These are phyloP conservation scores for Tieghemostelium lacteum DNA, from an alignment of 78 protist species.

Conservation along the genomic window DNA sequence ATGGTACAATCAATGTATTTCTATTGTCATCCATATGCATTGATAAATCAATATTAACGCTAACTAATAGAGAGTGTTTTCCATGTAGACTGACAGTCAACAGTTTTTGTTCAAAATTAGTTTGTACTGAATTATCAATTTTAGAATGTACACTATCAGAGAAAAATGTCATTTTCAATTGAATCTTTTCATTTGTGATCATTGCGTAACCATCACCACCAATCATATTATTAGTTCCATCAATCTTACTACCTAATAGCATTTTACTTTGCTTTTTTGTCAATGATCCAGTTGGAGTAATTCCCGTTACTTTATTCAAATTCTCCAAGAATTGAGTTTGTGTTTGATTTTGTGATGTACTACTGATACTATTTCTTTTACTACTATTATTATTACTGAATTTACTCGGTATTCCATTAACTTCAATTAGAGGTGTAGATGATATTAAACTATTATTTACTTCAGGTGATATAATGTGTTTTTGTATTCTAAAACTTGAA, in stretches of 20 bases:
- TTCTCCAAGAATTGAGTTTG: background rate
- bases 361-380: background rate
- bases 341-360: background rate
- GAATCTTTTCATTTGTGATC: slow-evolving; percentile 11
- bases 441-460: background rate
- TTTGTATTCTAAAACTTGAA: slow-evolving; percentile 2
- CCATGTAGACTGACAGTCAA: slow-evolving; percentile 6
- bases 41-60: slow-evolving; percentile 43
- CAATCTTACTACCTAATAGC: slow-evolving; percentile 39
- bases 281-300: background rate
- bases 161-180: slow-evolving; percentile 21
- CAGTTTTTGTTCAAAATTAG: slow-evolving; percentile 61
- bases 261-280: slow-evolving; percentile 65
- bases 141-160: slow-evolving; percentile 20
- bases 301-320: background rate
- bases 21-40: slow-evolving; percentile 43
- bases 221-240: slow-evolving; percentile 10
- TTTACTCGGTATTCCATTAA: background rate
- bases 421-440: background rate
- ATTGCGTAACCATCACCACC: slow-evolving; percentile 26
- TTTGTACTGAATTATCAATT: slow-evolving; percentile 13
- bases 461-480: background rate
- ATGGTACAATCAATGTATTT: slow-evolving; percentile 10
- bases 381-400: background rate
- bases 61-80: slow-evolving; percentile 2